Conservation (phyloP, 2,329 filamentous ascomycete genomes). For the Myriosclerotinia scirpicola region DNA sequence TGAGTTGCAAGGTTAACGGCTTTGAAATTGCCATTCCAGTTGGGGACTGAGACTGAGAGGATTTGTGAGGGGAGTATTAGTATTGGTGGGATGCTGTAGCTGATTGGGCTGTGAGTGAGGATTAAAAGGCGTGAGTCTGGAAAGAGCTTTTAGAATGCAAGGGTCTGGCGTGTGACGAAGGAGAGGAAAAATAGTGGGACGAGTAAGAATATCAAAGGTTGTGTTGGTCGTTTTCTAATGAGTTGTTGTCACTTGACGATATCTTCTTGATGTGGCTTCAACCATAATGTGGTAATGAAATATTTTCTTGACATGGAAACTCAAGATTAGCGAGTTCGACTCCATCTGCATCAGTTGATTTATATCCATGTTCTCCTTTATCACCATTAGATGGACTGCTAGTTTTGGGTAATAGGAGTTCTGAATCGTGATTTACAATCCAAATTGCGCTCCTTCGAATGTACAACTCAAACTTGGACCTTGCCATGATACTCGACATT, state of each 20-base stretch:
- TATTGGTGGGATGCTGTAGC: background rate
- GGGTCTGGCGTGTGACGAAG: background rate
- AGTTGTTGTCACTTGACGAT: background rate
- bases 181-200: background rate
- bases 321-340: background rate
- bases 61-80: background rate
- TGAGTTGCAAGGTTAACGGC: background rate
- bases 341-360: background rate
- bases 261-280: background rate
- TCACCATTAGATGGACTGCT: too few species aligned
- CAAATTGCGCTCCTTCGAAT: too few species aligned
- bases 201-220: background rate
- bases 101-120: background rate
- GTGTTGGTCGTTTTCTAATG: background rate
- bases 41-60: background rate
- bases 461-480: too few species aligned
- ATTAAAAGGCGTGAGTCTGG: background rate
- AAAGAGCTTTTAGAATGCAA: constrained; percentile 18
- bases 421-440: too few species aligned
- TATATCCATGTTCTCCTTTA: background rate
- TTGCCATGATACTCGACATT: too few species aligned
- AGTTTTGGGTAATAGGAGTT: too few species aligned
- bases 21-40: constrained; percentile 14
- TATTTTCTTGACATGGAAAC: background rate
- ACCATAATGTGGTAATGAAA: background rate